Evolutionary conservation across 192 early-diverging fungal genomes (phyloP).

Genomic region (Entomortierella parvispora): DNA sequence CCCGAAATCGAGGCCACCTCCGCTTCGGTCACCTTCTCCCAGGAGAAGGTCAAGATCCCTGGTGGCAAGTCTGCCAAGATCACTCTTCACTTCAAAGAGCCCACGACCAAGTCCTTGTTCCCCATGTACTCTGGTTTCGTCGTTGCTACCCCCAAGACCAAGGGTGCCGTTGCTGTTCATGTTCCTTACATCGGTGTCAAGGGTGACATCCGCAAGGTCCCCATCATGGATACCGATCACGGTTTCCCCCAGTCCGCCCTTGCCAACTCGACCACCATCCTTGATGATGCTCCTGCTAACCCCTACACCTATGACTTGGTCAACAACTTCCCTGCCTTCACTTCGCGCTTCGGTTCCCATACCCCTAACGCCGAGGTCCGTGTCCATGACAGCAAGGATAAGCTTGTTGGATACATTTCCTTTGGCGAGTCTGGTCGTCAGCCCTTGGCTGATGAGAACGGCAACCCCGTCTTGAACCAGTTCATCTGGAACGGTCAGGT

Average conservation of each 20-base stretch:
- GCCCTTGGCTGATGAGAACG: conserved; percentile 1
- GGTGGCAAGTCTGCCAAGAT: conserved; percentile 32
- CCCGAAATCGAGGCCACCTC: conserved; percentile 19
- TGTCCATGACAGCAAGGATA: conserved; percentile 12
- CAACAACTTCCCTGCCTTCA: conserved; percentile 2
- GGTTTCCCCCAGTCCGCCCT: conserved; percentile 23
- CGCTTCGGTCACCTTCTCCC: conserved; percentile 27
- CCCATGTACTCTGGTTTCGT: conserved; percentile 62
- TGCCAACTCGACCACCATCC: not conserved
- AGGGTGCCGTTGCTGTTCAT: conserved; percentile 34
- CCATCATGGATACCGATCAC: conserved; percentile 48
- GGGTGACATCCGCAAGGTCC: conserved; percentile 53
- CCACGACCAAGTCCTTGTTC: too few species aligned
- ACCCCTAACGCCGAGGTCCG: conserved; percentile 20
- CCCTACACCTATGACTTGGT: conserved; percentile 11
- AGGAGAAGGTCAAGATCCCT: conserved; percentile 32
- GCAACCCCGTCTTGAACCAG: not conserved
- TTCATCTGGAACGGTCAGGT: conserved; percentile 35
- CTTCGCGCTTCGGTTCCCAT: conserved; percentile 34
- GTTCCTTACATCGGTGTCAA: conserved; percentile 60
- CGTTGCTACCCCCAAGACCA: conserved; percentile 33
- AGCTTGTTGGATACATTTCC: conserved; percentile 25
- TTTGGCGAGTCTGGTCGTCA: conserved; percentile 21
- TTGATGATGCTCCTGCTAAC: not conserved
- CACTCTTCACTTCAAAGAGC: conserved; percentile 26